Evolutionary conservation across 805 yeast genomes (phyloP), one percentile per base, ranked within the genome.

Genomic region (Candida loeiensis): DNA sequence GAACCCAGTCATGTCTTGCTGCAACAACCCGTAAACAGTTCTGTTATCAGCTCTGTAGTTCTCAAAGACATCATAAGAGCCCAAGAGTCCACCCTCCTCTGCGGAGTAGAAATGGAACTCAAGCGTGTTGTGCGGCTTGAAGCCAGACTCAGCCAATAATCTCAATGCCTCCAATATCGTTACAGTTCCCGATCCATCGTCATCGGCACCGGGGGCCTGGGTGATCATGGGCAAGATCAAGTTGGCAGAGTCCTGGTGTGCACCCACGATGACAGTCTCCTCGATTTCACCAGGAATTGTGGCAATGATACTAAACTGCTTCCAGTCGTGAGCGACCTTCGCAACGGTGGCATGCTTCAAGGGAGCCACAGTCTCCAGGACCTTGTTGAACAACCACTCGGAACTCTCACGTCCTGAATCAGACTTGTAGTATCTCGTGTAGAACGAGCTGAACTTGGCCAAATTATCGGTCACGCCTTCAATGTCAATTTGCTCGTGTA

Each of bases 61-160:
- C 7, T 75, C 61, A 59, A 85, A 86, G 8, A 91, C 76, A 45
- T 85, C 95, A 47, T 79, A 73, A 4, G 96, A 87, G 1, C 98
- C 98, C 39, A 86, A 67, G 41, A 87, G 66, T 0, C 96, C 97
- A 45, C 87, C 89, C 70, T 91, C 98, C 66, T 91, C 98, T 1
- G 95, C 98, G 19, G 95, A 78, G 66, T 88, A 91, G 72, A 88
- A 91, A 63, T 91, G 98, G 67, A 91, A 90, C 59, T 91, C 95
- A 14, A 91, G 62, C 0, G 95, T 78, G 61, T 88, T 86, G 31
- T 73, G 63, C 11, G 90, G 88, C 43, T 63, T 51, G 48, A 73
- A 72, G 0, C 68, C 64, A 2, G 63, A 62, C 3, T 48, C 35
- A 14, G 47, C 53, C 59, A 52, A 16, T 40, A 85, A 61, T 48